Evolutionary conservation across 2,329 filamentous ascomycete species (phyloP).

Genomic region (Ceratocystis cacaofunesta): DNA sequence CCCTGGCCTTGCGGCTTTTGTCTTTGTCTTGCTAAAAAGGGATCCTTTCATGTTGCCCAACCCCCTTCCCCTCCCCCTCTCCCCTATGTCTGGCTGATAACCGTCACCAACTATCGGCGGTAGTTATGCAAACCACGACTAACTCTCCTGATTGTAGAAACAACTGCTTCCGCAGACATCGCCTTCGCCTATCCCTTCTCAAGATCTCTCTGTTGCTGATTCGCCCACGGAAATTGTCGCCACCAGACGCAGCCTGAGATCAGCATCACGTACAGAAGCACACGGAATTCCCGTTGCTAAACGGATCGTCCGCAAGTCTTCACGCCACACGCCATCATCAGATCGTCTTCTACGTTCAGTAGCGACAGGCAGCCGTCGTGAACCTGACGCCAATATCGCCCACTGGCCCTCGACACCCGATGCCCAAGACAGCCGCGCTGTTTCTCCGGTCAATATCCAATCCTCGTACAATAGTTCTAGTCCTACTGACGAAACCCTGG

Average conservation of each 20-base stretch:
- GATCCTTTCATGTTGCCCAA: no score
- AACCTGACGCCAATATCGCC: not conserved
- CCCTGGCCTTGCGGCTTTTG: no score
- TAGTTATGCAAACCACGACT: not conserved
- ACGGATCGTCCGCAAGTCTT: not conserved
- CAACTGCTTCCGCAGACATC: constrained; percentile 2
- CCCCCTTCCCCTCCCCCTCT: no score
- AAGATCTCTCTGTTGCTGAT: not conserved
- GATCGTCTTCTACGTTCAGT: constrained; percentile 11
- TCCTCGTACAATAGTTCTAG: constrained; percentile 36
- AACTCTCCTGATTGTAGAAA: not conserved
- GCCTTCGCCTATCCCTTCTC: not conserved
- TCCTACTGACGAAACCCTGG: constrained; percentile 38
- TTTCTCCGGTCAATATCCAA: constrained; percentile 14
- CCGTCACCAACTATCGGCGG: no score
- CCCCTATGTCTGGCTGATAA: no score
- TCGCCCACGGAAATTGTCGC: constrained; percentile 6
- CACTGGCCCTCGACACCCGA: constrained; percentile 10
- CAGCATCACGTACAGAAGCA: not conserved
- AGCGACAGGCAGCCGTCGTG: not conserved
- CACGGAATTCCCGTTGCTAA: not conserved
- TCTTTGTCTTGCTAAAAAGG: no score
- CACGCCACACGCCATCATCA: constrained; percentile 7
- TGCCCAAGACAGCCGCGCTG: constrained; percentile 4
- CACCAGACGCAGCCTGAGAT: not conserved